Evolutionary conservation across 768 basidiomycete species (phyloP).

Genomic region (Boletus sensibilis): DNA sequence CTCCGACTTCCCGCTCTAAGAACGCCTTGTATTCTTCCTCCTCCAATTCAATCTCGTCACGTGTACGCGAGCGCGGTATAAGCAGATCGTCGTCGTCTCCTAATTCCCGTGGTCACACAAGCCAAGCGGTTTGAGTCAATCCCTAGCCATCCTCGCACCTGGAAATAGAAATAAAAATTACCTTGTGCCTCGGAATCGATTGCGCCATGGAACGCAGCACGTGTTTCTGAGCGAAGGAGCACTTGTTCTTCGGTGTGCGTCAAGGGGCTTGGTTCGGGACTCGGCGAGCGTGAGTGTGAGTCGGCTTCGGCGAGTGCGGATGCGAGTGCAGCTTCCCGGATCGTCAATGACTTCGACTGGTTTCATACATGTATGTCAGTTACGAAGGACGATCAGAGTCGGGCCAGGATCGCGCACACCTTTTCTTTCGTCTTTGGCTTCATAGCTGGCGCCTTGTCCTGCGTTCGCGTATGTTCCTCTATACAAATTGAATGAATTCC

Average conservation of each 20-base stretch:
- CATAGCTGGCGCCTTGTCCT: slow-evolving; percentile 23
- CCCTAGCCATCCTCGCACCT: background rate
- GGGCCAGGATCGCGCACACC: slow-evolving; percentile 32
- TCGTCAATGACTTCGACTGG: slow-evolving; percentile 69
- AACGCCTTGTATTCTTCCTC: slow-evolving; percentile 86
- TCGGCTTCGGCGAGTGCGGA: slow-evolving; percentile 49
- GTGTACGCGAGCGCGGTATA: slow-evolving; percentile 70
- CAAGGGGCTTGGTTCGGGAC: slow-evolving; percentile 47
- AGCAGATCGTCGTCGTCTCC: slow-evolving; percentile 67
- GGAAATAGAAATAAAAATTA: background rate
- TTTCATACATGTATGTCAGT: background rate
- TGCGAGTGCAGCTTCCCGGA: slow-evolving; percentile 71
- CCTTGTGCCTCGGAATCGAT: slow-evolving; percentile 18
- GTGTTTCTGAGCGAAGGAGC: slow-evolving; percentile 75
- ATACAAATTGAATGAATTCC: background rate
- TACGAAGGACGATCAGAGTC: background rate
- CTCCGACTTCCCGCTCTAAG: slow-evolving; percentile 78
- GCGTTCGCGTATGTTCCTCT: slow-evolving; percentile 65
- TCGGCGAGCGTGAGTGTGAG: slow-evolving; percentile 57
- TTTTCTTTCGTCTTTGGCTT: slow-evolving; percentile 47
- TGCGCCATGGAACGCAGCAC: slow-evolving; percentile 72
- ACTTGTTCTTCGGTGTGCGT: slow-evolving; percentile 82
- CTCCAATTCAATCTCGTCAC: slow-evolving; percentile 73
- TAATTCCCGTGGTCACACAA: slow-evolving; percentile 14
- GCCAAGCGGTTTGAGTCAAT: background rate